Base-by-base conservation (phyloP, 2,329 filamentous ascomycete genomes). In the Pseudogymnoascus sp. region DNA sequence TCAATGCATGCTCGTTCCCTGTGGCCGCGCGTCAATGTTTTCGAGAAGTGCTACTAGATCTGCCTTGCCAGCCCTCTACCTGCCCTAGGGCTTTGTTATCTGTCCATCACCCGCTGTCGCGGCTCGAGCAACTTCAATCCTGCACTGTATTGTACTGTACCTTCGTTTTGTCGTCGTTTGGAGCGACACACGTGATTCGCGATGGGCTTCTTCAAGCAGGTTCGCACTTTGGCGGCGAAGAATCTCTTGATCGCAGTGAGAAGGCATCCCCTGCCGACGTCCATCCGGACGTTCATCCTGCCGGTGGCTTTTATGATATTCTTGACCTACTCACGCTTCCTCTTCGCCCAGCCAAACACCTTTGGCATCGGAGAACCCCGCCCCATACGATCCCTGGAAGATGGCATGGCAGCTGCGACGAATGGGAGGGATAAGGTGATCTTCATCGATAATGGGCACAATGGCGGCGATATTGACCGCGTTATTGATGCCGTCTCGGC, bases 301-400 rank as follows among this genome's bases (percentile, higher is more conserved):
- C 86, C 86, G 2, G 74, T 87, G 33, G 70, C 81, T 48, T 74
- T 88, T 60, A 79, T 82, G 40, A 74, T 80, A 21, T 85, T 87
- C 68, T 79, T 88, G 64, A 82, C 78, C 60, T 93, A 88, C 72
- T 87, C 90, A 13, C 87, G 89, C 67, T 92, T 92, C 72, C 83
- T 96, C 65, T 93, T 96, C 69, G 83, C 92, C 3, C 87, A 90
- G 0, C 87, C 89, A 1, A 87, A 88, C 0, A 76, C 81, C 2
- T 96, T 82, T 69, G 92, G 92, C 48, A 85, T 96, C 66, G 88
- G 87, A 48, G 72, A 79, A 0, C 73, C 84, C 0, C 77, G 75
- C 5, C 79, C 85, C 0, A 75, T 96, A 64, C 82, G 86, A 63
- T 81, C 83, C 9, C 80, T 96, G 15, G 70, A 78, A 35, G 76